These are phyloP conservation scores for Apophysomyces trapeziformis DNA, from an alignment of 371 early-diverging fungal species.

Conservation along the genomic window DNA sequence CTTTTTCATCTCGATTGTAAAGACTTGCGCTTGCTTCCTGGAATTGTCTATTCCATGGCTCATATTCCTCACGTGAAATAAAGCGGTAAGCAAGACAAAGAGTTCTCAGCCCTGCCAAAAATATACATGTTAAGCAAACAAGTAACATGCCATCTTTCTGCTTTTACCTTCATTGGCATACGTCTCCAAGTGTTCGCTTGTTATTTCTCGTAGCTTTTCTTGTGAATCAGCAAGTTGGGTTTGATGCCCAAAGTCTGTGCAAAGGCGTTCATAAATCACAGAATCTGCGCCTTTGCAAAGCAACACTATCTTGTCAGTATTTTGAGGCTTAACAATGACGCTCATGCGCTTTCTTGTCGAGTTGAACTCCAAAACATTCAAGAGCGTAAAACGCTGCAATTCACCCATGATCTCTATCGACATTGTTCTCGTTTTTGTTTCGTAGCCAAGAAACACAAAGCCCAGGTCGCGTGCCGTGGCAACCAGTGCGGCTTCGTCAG, in stretches of 20 bases:
- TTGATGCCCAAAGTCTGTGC: constrained; percentile 33
- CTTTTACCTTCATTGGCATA: constrained; percentile 84
- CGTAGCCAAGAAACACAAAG: constrained; percentile 76
- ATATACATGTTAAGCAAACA: not conserved
- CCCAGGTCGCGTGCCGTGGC: constrained; percentile 85
- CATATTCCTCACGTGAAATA: constrained; percentile 76
- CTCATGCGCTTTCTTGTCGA: constrained; percentile 78
- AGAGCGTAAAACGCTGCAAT: constrained; percentile 45
- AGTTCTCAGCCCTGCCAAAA: constrained; percentile 80
- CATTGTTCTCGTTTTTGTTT: constrained; percentile 42
- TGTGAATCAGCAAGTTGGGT: constrained; percentile 27
- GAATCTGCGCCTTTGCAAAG: constrained; percentile 86
- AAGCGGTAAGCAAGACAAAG: constrained; percentile 84
- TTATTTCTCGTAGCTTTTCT: constrained; percentile 34
- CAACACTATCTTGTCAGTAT: constrained; percentile 60
- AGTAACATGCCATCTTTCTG: not conserved
- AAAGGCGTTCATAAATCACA: constrained; percentile 60
- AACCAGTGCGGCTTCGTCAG: constrained; percentile 95
- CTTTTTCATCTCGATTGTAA: constrained; percentile 74
- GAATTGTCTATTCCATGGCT: constrained; percentile 75
- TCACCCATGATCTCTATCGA: constrained; percentile 40
- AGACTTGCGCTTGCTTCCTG: constrained; percentile 82
- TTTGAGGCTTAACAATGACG: constrained; percentile 56
- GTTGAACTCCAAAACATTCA: constrained; percentile 72
- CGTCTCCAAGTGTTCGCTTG: constrained; percentile 75